Base-by-base conservation (phyloP, 176 grass and related monocot species). In the Elaeis guineensis region DNA sequence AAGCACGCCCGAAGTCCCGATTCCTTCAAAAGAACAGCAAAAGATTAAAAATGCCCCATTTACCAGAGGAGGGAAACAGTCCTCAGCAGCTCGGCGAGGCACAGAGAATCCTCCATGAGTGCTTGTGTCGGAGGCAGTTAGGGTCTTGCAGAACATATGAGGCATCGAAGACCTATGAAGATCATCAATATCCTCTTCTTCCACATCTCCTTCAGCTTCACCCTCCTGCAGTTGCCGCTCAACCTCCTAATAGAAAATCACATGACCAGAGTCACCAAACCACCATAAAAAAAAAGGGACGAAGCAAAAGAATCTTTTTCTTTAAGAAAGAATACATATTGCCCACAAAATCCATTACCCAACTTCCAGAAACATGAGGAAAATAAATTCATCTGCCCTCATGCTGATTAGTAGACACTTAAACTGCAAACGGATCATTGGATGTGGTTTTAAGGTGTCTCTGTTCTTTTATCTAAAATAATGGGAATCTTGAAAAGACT, bases 121-220 rank as follows among this genome's bases (percentile, higher is more conserved):
- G 64, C 94, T 98, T 4, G 94, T 98, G 77, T 98, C 94, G 16
- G 94, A 98, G 70, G 94, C 94, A 6, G 94, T 98, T 11, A 98
- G 77, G 0, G 94, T 98, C 81, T 98, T 98, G 80, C 94, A 98
- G 68, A 98, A 98, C 94, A 98, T 98, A 61, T 98, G 94, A 24
- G 80, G 77, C 69, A 82, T 92, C 19, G 66, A 20, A 12, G 94
- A 57, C 64, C 78, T 89, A 53, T 44, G 81, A 58, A 86, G 72
- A 21, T 52, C 79, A 51, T 86, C 84, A 19, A 55, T 18, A 30
- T 86, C 79, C 19, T 81, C 87, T 19, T 62, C 78, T 51, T 74
- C 81, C 72, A 61, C 67, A 48, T 81, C 81, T 22, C 60, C 79
- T 67, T 92, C 73, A 59, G 69, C 52, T 28, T 64, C 69, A 57